phyloP scores from a whole-genome alignment of 805 yeast genomes.

The Wickerhamiella domercqiae region DNA sequence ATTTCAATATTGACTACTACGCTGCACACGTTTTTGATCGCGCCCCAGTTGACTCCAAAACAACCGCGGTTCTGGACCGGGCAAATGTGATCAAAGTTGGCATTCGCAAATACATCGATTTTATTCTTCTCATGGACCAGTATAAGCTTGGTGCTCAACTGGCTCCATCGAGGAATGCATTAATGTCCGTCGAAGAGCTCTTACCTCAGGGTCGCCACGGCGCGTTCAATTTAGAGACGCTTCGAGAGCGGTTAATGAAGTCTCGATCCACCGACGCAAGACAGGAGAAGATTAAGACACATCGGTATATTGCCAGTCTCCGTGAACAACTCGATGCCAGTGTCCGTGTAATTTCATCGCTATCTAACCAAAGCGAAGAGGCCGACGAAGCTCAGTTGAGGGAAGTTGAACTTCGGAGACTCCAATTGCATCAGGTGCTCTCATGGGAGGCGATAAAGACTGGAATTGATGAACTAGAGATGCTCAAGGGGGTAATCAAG shows the following conservation, averaged over 20 bases:
- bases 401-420: conserved; percentile 4
- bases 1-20: conserved; percentile 43
- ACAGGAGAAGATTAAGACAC: background rate
- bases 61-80: conserved; percentile 12
- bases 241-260: background rate
- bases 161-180: background rate
- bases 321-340: background rate
- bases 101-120: conserved; percentile 17
- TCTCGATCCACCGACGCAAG: background rate
- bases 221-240: conserved; percentile 1
- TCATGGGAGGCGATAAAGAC: conserved; percentile 9
- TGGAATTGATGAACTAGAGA: background rate
- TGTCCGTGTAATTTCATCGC: background rate
- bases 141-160: conserved; percentile 11
- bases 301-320: background rate
- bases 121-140: conserved; percentile 14
- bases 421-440: conserved; percentile 3
- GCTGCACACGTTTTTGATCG: conserved; percentile 31
- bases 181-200: background rate
- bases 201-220: conserved; percentile 12
- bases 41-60: conserved; percentile 12
- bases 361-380: background rate
- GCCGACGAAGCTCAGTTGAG: conserved; percentile 9
- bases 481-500: background rate
- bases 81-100: conserved; percentile 11